Base-by-base conservation (phyloP, 2,329 filamentous ascomycete genomes). In the Claviceps humidiphila region DNA sequence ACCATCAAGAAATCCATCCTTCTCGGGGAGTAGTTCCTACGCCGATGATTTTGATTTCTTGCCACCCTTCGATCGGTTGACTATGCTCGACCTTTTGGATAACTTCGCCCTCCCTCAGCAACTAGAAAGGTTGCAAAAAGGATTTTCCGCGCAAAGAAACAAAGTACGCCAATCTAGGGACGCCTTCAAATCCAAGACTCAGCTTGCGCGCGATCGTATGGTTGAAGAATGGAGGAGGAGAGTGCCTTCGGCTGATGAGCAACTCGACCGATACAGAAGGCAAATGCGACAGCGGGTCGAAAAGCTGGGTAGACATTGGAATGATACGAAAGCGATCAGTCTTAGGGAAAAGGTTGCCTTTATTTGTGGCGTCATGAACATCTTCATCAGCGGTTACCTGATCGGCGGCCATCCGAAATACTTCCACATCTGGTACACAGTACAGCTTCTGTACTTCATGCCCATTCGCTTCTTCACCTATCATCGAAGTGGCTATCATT, bases 351-450 rank as follows among this genome's bases (percentile, higher is more conserved):
- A 98, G 75, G 74, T 94, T 48, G 90, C 91, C 5, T 98, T 98
- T 68, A 96, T 98, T 56, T 91, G 83, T 55, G 93, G 89, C 61
- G 90, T 96, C 59, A 81, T 96, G 71, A 98, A 98, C 70, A 93
- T 98, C 66, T 95, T 98, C 69, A 82, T 97, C 65, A 95, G 89
- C 58, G 93, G 91, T 53, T 97, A 95, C 66, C 74, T 98, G 47
- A 86, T 98, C 51, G 93, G 93, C 55, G 89, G 82, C 34, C 84
- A 77, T 60, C 89, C 93, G 0, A 76, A 95, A 60, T 85, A 82
- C 66, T 95, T 97, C 68, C 91, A 95, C 60, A 72, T 85, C 58
- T 98, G 93, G 93, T 98, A 95, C 68, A 90, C 87, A 7, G 76
- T 69, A 3, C 90, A 95, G 68, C 77, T 95, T 43, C 67, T 87